Percentiles rank a stretch among this genome's conserved stretches.
phyloP scores from a whole-genome alignment of 768 basidiomycete species.

The Lactifluus pinguis region DNA sequence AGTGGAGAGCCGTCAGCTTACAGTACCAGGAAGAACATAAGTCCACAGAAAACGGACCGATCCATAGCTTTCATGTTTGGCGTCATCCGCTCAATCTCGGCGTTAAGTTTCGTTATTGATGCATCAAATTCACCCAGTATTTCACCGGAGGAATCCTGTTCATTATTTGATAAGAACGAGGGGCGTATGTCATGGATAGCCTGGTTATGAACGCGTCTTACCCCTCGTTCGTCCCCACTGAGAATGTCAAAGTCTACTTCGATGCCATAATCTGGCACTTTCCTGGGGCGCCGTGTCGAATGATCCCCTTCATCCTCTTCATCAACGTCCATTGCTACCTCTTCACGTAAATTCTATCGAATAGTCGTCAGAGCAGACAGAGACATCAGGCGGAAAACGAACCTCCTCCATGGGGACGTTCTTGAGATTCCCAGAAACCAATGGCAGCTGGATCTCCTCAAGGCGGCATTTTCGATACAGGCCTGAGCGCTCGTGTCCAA shows the following conservation, averaged over 20 bases:
- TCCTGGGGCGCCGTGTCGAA: slow-evolving; percentile 48
- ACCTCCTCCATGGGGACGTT: slow-evolving; percentile 96
- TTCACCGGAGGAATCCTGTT: slow-evolving; percentile 52
- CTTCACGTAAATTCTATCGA: slow-evolving; percentile 65
- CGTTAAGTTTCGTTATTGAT: slow-evolving; percentile 54
- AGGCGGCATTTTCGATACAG: slow-evolving; percentile 89
- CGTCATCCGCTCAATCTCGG: slow-evolving; percentile 87
- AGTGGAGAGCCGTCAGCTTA: background rate
- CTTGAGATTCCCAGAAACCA: slow-evolving; percentile 65
- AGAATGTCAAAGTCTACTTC: slow-evolving; percentile 77
- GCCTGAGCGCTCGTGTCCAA: slow-evolving; percentile 74
- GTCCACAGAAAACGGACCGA: slow-evolving; percentile 37
- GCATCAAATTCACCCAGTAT: slow-evolving; percentile 66
- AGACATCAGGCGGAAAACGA: slow-evolving; percentile 5
- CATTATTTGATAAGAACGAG: background rate
- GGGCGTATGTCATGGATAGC: background rate
- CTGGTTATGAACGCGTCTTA: slow-evolving; percentile 23
- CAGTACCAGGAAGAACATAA: background rate
- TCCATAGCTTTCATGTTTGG: slow-evolving; percentile 98
- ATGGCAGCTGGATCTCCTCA: slow-evolving; percentile 82
- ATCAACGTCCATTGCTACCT: slow-evolving; percentile 88
- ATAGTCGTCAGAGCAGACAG: background rate
- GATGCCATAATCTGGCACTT: slow-evolving; percentile 77
- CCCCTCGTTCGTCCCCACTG: slow-evolving; percentile 66
- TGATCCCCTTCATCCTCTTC: slow-evolving; percentile 70